These are phyloP conservation scores for Termitomyces sp. DNA, from an alignment of 768 basidiomycete genomes.

Conservation along the genomic window DNA sequence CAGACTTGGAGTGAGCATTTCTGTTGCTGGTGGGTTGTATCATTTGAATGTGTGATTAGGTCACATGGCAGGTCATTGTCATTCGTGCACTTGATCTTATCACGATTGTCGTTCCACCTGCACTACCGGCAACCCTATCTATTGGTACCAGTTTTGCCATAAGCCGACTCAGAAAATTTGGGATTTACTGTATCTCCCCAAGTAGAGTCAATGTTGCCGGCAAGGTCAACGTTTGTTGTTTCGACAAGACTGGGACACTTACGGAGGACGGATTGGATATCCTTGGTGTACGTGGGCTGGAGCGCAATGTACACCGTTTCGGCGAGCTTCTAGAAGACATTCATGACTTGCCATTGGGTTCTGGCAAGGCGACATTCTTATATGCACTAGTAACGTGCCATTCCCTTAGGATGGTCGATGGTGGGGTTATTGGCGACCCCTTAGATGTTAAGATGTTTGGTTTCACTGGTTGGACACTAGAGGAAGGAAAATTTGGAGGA, in stretches of 20 bases:
- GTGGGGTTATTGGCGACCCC: conserved; percentile 89
- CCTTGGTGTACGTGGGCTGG: conserved; percentile 84
- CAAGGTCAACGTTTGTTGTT: conserved; percentile 95
- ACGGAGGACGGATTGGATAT: conserved; percentile 98
- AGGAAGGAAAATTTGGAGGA: conserved; percentile 78
- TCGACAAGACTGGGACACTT: conserved; percentile 98
- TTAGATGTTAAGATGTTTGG: conserved; percentile 98
- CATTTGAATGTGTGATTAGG: conserved; percentile 33
- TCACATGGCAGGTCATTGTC: conserved; percentile 86
- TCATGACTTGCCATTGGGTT: conserved; percentile 71
- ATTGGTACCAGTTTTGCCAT: conserved; percentile 98
- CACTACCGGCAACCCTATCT: conserved; percentile 92
- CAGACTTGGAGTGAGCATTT: conserved; percentile 66
- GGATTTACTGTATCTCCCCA: conserved; percentile 96
- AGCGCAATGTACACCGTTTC: conserved; percentile 71
- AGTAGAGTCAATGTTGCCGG: conserved; percentile 93
- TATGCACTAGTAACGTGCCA: conserved; percentile 96
- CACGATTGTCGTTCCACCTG: conserved; percentile 96
- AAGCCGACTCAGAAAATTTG: conserved; percentile 74
- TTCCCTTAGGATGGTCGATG: conserved; percentile 86
- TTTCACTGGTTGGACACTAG: conserved; percentile 93
- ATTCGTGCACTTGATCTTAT: conserved; percentile 91
- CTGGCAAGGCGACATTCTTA: conserved; percentile 77
- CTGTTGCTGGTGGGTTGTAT: neutral
- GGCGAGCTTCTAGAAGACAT: conserved; percentile 88